These are phyloP conservation scores for Leccinum sublutescens DNA, from an alignment of 768 basidiomycete genomes.

Conservation along the genomic window DNA sequence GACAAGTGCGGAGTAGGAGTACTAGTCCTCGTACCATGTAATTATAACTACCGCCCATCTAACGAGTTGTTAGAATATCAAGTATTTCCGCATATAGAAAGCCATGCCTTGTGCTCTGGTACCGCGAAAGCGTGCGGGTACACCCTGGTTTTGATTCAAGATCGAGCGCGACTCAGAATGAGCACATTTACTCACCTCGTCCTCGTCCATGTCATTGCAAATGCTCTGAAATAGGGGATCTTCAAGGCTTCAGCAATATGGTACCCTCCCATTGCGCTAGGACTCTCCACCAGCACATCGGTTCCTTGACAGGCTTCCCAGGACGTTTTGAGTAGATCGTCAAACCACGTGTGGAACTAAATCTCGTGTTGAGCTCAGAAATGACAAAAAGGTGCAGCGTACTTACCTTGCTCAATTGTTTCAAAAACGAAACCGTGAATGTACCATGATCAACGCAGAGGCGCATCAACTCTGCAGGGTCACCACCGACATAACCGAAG, in stretches of 20 bases:
- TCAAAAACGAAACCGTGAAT: constrained; percentile 93
- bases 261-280: constrained; percentile 95
- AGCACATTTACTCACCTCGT: constrained; percentile 54
- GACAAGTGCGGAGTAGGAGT: not conserved
- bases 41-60: constrained; percentile 98
- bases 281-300: constrained; percentile 91
- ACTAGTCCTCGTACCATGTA: constrained; percentile 76
- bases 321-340: constrained; percentile 90
- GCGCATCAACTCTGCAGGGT: constrained; percentile 96
- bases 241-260: constrained; percentile 94
- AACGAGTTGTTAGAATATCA: constrained; percentile 17
- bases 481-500: constrained; percentile 91
- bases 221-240: constrained; percentile 94
- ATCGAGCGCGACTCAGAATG: not conserved
- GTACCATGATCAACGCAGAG: constrained; percentile 98
- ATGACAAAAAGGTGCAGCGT: constrained; percentile 1
- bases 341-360: constrained; percentile 96
- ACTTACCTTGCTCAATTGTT: constrained; percentile 83
- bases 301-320: constrained; percentile 97
- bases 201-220: constrained; percentile 97
- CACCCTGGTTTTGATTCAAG: constrained; percentile 47
- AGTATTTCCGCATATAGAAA: constrained; percentile 1
- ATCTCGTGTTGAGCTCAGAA: constrained; percentile 6
- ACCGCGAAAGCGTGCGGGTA: constrained; percentile 99
- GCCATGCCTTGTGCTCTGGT: constrained; percentile 82